A percentile compares a stretch with the other conserved stretches of the same genome.
Evolutionary conservation across 306 rosid species (phyloP).

Genomic region (Begonia fuchsioides): DNA sequence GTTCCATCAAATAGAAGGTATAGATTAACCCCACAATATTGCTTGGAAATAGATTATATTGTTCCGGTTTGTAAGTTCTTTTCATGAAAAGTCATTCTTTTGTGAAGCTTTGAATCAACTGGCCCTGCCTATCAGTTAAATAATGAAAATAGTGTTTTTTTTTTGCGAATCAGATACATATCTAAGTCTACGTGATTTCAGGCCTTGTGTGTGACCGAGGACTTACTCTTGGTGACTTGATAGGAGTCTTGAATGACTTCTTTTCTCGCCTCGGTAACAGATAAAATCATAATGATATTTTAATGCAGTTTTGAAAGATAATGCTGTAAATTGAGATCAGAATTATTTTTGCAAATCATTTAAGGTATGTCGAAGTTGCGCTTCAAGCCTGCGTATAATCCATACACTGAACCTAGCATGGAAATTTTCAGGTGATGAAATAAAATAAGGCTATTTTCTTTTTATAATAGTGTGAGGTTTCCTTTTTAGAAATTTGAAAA

Average conservation of each 20-base stretch:
- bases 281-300: slow-evolving; percentile 1
- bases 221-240: slow-evolving; percentile 74
- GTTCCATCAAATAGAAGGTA: slow-evolving; percentile 99
- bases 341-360: slow-evolving; percentile 1
- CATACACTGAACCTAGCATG: slow-evolving; percentile 98
- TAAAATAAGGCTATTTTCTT: not conserved
- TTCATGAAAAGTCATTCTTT: not conserved
- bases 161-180: not conserved
- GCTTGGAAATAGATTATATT: not conserved
- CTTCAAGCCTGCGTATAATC: slow-evolving; percentile 95
- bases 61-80: not conserved
- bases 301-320: slow-evolving; percentile 1
- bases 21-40: slow-evolving; percentile 6
- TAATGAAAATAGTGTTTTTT: not conserved
- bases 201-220: slow-evolving; percentile 89
- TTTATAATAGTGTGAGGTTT: not conserved
- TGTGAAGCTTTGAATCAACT: no score
- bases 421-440: slow-evolving; percentile 72
- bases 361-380: slow-evolving; percentile 70
- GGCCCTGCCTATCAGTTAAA: not conserved
- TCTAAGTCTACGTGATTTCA: slow-evolving; percentile 6
- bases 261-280: slow-evolving; percentile 72
- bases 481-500: not conserved
- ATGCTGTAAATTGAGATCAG: not conserved
- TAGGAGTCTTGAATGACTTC: slow-evolving; percentile 79